A percentile compares a stretch with the other conserved stretches of the same genome.
phyloP scores from a whole-genome alignment of 169 alveolate genomes.

The Perkinsus marinus region DNA sequence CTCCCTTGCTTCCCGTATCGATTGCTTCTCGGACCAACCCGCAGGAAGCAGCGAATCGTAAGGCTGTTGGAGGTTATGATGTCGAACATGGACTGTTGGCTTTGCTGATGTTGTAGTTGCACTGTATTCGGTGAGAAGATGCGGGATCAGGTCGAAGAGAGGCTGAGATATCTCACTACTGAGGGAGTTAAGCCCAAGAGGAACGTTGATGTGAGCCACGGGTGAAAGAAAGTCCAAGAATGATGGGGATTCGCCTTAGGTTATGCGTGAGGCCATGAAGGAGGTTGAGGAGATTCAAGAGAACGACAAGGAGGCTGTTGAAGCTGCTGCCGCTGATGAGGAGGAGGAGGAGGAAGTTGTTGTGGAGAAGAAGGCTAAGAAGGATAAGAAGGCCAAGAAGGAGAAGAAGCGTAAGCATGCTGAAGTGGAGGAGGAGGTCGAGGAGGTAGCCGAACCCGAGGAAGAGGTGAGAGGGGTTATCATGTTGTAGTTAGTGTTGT shows the following conservation, averaged over 20 bases:
- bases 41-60: slow-evolving; percentile 11
- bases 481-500: too few relatives aligned
- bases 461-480: slow-evolving; percentile 2
- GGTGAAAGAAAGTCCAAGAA: too few relatives aligned
- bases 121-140: slow-evolving; percentile 81
- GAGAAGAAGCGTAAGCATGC: slow-evolving; percentile 31
- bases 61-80: neutral
- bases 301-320: neutral
- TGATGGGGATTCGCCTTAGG: slow-evolving; percentile 56
- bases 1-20: slow-evolving; percentile 94
- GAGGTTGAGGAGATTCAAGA: slow-evolving; percentile 16
- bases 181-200: slow-evolving; percentile 19
- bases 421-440: slow-evolving; percentile 17
- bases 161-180: slow-evolving; percentile 71
- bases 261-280: slow-evolving; percentile 60
- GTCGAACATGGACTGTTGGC: neutral
- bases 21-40: slow-evolving; percentile 60
- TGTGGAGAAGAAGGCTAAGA: slow-evolving; percentile 10
- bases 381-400: slow-evolving; percentile 29
- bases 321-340: neutral
- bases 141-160: slow-evolving; percentile 81
- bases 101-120: slow-evolving; percentile 26
- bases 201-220: slow-evolving; percentile 24
- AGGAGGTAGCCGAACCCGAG: slow-evolving; percentile 13
- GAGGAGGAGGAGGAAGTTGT: neutral